Conservation (phyloP, 2,329 filamentous ascomycete genomes). For the Mycosphaerelloides madeirae region DNA sequence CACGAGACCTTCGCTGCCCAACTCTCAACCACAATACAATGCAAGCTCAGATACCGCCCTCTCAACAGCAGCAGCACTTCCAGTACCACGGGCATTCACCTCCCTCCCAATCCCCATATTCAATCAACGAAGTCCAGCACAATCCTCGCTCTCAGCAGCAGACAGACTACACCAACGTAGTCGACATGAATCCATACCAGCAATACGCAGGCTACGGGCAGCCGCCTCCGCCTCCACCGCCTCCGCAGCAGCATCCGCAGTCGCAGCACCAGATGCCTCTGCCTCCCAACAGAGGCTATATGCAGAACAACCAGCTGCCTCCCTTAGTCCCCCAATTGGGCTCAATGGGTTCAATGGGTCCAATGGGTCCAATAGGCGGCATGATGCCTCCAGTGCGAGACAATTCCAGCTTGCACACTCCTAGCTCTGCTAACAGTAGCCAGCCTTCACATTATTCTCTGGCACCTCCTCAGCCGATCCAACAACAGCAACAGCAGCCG, state of each 20-base stretch:
- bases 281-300: constrained; percentile 13
- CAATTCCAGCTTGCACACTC: constrained; percentile 13
- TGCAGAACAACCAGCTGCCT: constrained; percentile 21
- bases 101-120: constrained; percentile 13
- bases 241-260: constrained; percentile 12
- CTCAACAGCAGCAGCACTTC: constrained; percentile 13
- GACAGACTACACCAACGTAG: constrained; percentile 13
- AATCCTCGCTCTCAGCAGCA: constrained; percentile 10
- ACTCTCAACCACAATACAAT: constrained; percentile 3
- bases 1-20: background rate
- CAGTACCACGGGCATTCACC: constrained; percentile 6
- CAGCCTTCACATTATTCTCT: constrained; percentile 14
- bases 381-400: constrained; percentile 16
- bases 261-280: constrained; percentile 10
- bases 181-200: constrained; percentile 23
- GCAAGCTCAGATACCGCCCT: constrained; percentile 11
- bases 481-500: constrained; percentile 12
- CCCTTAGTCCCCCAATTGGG: constrained; percentile 7
- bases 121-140: constrained; percentile 16
- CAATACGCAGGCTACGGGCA: constrained; percentile 18
- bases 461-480: constrained; percentile 14
- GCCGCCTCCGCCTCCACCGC: constrained; percentile 12
- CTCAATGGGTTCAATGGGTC: too few relatives aligned
- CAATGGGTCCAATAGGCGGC: constrained; percentile 7
- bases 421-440: constrained; percentile 18